These are phyloP conservation scores for Fusarium penzigii DNA, from an alignment of 2,329 filamentous ascomycete species.

Conservation along the genomic window DNA sequence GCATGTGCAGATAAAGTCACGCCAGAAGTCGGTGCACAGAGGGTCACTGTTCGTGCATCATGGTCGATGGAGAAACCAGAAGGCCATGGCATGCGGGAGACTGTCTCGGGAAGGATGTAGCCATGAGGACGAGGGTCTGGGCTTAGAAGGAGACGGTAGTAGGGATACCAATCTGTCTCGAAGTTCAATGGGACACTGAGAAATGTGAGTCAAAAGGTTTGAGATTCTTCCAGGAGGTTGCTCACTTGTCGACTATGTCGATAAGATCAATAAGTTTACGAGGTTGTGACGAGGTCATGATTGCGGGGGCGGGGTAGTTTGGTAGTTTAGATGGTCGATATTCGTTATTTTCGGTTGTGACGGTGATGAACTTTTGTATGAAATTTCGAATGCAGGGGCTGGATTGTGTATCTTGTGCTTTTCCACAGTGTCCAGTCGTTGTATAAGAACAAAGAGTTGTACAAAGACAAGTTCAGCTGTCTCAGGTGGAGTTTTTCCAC, in stretches of 20 bases:
- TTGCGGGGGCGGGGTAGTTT: slow-evolving; percentile 1
- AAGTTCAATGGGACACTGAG: slow-evolving; percentile 50
- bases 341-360: not conserved
- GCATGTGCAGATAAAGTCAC: slow-evolving; percentile 32
- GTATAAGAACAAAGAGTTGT: not conserved
- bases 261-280: slow-evolving; percentile 40
- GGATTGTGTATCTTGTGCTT: too few relatives aligned
- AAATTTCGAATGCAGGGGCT: too few relatives aligned
- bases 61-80: slow-evolving; percentile 39
- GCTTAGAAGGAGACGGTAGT: slow-evolving; percentile 49
- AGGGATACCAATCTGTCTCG: slow-evolving; percentile 36
- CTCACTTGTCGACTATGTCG: slow-evolving; percentile 45
- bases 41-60: slow-evolving; percentile 32
- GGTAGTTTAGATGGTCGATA: not conserved
- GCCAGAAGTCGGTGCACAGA: slow-evolving; percentile 28
- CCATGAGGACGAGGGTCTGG: slow-evolving; percentile 50
- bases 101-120: slow-evolving; percentile 48
- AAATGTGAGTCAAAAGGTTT: not conserved
- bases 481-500: not conserved
- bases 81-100: slow-evolving; percentile 50
- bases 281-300: slow-evolving; percentile 15
- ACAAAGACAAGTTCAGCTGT: not conserved
- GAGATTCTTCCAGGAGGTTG: not conserved
- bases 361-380: not conserved
- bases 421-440: not conserved